A percentile compares a stretch with the other conserved stretches of the same genome.
These are phyloP conservation scores for Fusarium pseudocircinatum DNA, from an alignment of 2,329 filamentous ascomycete species.

Conservation along the genomic window DNA sequence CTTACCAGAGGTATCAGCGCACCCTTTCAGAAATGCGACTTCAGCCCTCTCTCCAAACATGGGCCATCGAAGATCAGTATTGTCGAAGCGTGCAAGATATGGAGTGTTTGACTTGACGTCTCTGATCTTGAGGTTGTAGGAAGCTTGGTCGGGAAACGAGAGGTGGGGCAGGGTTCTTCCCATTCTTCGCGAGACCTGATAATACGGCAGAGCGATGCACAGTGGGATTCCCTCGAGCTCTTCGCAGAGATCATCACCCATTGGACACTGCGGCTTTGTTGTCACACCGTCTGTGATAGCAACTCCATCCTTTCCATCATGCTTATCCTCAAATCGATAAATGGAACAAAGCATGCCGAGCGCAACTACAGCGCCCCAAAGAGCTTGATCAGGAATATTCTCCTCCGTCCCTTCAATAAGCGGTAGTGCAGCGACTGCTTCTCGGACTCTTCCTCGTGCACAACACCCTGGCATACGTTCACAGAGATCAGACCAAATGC, in stretches of 20 bases:
- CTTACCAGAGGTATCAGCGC: slow-evolving; percentile 53
- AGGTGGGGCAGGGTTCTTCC: slow-evolving; percentile 62
- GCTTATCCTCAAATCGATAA: slow-evolving; percentile 62
- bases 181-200: slow-evolving; percentile 61
- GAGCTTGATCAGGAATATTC: slow-evolving; percentile 59
- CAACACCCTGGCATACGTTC: slow-evolving; percentile 64
- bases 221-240: slow-evolving; percentile 60
- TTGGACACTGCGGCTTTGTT: slow-evolving; percentile 51
- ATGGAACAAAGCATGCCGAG: slow-evolving; percentile 64
- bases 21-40: slow-evolving; percentile 61
- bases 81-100: slow-evolving; percentile 62
- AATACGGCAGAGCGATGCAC: slow-evolving; percentile 60
- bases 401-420: slow-evolving; percentile 60
- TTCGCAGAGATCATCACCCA: slow-evolving; percentile 61
- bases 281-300: slow-evolving; percentile 43
- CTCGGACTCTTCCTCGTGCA: slow-evolving; percentile 59
- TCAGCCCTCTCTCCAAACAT: slow-evolving; percentile 63
- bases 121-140: slow-evolving; percentile 61
- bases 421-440: slow-evolving; percentile 59
- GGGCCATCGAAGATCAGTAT: slow-evolving; percentile 63
- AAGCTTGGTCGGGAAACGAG: slow-evolving; percentile 63
- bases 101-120: slow-evolving; percentile 60
- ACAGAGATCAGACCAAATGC: slow-evolving; percentile 65
- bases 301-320: slow-evolving; percentile 63
- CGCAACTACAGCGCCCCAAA: slow-evolving; percentile 63